phyloP scores from a whole-genome alignment of 1,284 basidiomycete genomes.

The Apiotrichum laibachii region DNA sequence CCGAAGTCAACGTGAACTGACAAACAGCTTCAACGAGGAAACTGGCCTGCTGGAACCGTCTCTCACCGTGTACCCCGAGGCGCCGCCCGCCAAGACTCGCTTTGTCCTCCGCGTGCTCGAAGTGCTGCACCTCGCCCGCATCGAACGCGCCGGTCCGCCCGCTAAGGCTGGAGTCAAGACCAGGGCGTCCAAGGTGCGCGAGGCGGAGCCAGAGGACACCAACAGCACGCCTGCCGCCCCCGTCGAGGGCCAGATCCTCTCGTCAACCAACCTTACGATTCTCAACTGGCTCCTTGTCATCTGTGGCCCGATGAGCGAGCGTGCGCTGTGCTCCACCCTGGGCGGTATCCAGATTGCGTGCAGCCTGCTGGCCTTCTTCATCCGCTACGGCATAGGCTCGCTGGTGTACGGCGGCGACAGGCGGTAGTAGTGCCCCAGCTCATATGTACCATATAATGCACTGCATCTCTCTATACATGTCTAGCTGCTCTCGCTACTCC shows the following conservation, averaged over 20 bases:
- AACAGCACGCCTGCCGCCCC: not conserved
- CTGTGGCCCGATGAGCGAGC: constrained; percentile 77
- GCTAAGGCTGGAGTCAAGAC: not conserved
- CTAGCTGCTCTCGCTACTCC: not conserved
- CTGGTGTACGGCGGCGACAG: constrained; percentile 86
- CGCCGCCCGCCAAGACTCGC: constrained; percentile 56
- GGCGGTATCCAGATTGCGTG: constrained; percentile 71
- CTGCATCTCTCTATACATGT: too few species aligned
- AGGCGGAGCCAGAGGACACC: not conserved
- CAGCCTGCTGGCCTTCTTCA: constrained; percentile 71
- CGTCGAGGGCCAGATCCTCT: constrained; percentile 54
- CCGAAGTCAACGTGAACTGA: not conserved
- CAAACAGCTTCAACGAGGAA: constrained; percentile 64
- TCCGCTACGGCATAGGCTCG: constrained; percentile 81
- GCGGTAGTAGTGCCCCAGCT: constrained; percentile 53
- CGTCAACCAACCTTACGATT: constrained; percentile 81
- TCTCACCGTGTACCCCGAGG: constrained; percentile 60
- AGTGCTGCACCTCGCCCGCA: constrained; percentile 63
- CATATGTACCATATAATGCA: too few species aligned
- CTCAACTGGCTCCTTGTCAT: constrained; percentile 75
- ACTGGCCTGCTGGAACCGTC: constrained; percentile 75
- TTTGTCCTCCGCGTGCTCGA: constrained; percentile 62
- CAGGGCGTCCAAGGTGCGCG: not conserved
- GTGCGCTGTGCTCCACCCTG: constrained; percentile 67
- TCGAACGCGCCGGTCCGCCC: constrained; percentile 56